A percentile compares a stretch with the other conserved stretches of the same genome.
phyloP scores from a whole-genome alignment of 257 asterid genomes.

The Plantago major region DNA sequence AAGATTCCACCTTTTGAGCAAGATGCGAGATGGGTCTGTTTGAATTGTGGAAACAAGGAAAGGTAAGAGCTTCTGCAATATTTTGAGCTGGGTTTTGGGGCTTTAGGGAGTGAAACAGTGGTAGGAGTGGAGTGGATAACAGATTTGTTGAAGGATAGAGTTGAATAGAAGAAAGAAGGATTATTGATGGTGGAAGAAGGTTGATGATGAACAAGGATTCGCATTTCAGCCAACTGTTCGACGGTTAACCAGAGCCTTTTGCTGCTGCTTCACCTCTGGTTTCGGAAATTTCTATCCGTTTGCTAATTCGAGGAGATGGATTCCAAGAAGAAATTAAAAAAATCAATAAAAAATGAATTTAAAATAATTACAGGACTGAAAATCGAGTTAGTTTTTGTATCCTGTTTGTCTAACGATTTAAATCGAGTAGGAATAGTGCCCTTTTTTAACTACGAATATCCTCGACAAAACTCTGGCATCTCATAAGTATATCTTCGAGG shows the following conservation, averaged over 20 bases:
- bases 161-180: slow-evolving; percentile 29
- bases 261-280: slow-evolving; percentile 19
- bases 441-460: too few species aligned
- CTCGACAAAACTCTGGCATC: too few species aligned
- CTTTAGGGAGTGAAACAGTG: slow-evolving; percentile 25
- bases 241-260: slow-evolving; percentile 3
- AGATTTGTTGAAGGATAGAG: slow-evolving; percentile 25
- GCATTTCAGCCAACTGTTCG: slow-evolving; percentile 80
- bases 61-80: slow-evolving; percentile 26
- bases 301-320: background rate
- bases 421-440: too few species aligned
- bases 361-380: too few species aligned
- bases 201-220: slow-evolving; percentile 34
- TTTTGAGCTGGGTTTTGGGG: slow-evolving; percentile 28
- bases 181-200: slow-evolving; percentile 7
- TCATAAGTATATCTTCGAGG: too few species aligned
- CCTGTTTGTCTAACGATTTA: too few species aligned
- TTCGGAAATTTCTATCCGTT: slow-evolving; percentile 19
- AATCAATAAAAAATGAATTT: too few species aligned
- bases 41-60: slow-evolving; percentile 26
- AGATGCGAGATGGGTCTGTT: slow-evolving; percentile 32
- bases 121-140: slow-evolving; percentile 12
- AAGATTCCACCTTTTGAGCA: slow-evolving; percentile 61
- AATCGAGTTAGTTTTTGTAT: too few species aligned
- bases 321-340: too few species aligned